Percentiles rank a stretch among this genome's conserved stretches.
Conservation (phyloP, 139 green algal genomes). For the Coelastrella sp. region DNA sequence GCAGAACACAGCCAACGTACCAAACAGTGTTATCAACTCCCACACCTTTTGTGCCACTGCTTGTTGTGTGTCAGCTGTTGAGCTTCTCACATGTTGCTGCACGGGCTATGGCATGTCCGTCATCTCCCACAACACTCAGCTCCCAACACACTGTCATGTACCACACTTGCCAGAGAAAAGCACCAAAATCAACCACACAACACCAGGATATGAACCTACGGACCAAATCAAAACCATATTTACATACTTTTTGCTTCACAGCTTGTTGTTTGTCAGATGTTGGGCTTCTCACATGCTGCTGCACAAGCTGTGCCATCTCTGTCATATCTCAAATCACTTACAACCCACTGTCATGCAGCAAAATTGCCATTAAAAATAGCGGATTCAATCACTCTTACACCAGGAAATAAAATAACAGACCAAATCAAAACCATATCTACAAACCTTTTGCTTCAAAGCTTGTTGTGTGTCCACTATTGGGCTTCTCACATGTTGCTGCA, state of each 20-base stretch:
- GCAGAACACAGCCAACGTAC: too few relatives aligned
- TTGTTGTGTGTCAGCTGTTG: too few relatives aligned
- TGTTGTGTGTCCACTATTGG: too few relatives aligned
- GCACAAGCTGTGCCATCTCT: background rate
- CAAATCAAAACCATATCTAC: background rate
- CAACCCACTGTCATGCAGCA: conserved; percentile 10
- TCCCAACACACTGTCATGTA: background rate
- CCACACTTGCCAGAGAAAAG: too few relatives aligned
- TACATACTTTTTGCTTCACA: conserved; percentile 14
- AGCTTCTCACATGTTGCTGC: too few relatives aligned
- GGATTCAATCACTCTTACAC: too few relatives aligned
- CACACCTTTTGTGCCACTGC: background rate
- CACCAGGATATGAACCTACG: too few relatives aligned
- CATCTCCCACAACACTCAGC: background rate
- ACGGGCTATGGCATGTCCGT: too few relatives aligned
- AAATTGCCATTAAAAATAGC: too few relatives aligned
- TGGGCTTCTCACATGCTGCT: background rate
- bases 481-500: too few relatives aligned
- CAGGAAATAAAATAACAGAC: too few relatives aligned
- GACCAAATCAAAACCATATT: background rate
- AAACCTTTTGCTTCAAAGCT: background rate
- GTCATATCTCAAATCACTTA: background rate
- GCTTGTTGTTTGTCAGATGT: background rate
- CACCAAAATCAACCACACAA: too few relatives aligned
- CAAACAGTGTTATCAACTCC: background rate